phyloP scores from a whole-genome alignment of 2,329 filamentous ascomycete genomes.

The Penicillium sp. region DNA sequence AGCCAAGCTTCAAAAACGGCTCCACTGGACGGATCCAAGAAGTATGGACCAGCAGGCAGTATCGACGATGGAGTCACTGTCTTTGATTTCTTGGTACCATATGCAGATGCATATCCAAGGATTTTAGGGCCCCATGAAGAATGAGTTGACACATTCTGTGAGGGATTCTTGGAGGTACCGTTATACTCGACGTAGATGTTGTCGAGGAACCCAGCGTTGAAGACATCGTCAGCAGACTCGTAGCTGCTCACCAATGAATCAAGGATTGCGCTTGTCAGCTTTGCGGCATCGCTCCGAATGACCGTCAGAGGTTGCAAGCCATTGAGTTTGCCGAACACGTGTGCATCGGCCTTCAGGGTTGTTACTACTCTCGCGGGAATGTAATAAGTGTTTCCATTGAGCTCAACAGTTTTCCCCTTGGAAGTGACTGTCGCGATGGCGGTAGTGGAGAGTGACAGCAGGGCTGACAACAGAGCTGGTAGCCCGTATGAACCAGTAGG shows the following conservation, averaged over 20 bases:
- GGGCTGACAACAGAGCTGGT: not conserved
- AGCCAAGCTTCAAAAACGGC: not conserved
- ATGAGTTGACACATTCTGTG: not conserved
- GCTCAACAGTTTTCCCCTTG: not conserved
- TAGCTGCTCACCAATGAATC: not conserved
- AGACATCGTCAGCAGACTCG: not conserved
- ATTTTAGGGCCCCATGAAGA: not conserved
- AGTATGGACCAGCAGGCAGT: not conserved
- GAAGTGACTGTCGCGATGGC: not conserved
- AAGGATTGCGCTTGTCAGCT: not conserved
- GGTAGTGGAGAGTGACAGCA: not conserved
- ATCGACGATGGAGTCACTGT: not conserved
- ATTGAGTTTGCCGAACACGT: not conserved
- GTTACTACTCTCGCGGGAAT: not conserved
- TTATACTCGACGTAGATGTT: not conserved
- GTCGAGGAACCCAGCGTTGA: not conserved
- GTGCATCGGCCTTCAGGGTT: not conserved
- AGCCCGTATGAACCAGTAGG: not conserved
- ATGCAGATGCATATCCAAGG: not conserved
- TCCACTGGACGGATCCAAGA: not conserved
- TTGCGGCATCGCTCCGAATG: not conserved
- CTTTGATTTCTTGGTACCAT: not conserved
- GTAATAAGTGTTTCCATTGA: not conserved
- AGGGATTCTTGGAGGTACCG: not conserved
- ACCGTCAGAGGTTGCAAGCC: not conserved